Evolutionary conservation across 805 yeast species (phyloP).

Genomic region (Torulaspora microellipsoides): DNA sequence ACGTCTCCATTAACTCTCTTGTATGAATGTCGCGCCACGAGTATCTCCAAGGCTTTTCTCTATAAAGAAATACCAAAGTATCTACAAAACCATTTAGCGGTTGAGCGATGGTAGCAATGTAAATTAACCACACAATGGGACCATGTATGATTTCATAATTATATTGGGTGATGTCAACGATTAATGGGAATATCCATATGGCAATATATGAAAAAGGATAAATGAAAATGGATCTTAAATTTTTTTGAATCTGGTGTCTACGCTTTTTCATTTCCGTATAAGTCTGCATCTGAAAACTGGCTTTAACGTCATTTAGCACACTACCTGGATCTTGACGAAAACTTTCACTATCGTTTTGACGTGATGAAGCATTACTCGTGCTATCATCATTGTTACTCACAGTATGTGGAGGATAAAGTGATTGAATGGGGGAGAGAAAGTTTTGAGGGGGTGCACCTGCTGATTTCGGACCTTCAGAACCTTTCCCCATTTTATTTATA

Average conservation of each 20-base stretch:
- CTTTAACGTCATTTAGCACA: conserved; percentile 15
- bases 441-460: not conserved
- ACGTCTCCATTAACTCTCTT: conserved; percentile 21
- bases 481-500: not conserved
- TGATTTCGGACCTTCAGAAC: not conserved
- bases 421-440: conserved; percentile 5
- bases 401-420: not conserved
- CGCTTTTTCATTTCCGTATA: conserved; percentile 58
- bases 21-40: conserved; percentile 32
- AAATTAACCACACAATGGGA: conserved; percentile 58
- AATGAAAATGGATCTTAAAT: conserved; percentile 72
- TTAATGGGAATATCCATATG: conserved; percentile 78
- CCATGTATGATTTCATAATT: conserved; percentile 44
- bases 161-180: conserved; percentile 56
- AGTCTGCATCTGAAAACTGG: conserved; percentile 53
- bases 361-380: not conserved
- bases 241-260: conserved; percentile 64
- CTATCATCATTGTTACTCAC: not conserved
- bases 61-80: conserved; percentile 62
- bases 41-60: conserved; percentile 77
- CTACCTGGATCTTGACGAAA: not conserved
- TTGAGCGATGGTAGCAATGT: conserved; percentile 69
- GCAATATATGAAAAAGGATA: conserved; percentile 80
- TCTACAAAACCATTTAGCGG: conserved; percentile 80
- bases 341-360: not conserved